phyloP scores from a whole-genome alignment of 208 protist species.

The Trypanosomatidae sp. region DNA sequence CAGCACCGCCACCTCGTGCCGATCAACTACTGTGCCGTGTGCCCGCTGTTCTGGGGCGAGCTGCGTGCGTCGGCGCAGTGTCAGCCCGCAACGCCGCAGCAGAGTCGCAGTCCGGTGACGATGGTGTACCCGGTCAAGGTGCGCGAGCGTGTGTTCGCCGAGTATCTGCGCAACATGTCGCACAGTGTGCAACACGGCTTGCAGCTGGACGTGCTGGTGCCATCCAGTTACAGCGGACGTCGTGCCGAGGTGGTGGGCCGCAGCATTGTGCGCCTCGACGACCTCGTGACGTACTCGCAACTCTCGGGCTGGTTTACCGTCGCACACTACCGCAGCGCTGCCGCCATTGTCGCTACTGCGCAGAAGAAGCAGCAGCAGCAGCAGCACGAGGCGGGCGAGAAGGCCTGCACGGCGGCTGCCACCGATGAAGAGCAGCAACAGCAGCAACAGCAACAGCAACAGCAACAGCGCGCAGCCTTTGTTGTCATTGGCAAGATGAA shows the following conservation, averaged over 20 bases:
- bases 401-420: no score
- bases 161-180: conserved; percentile 56
- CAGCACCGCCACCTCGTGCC: conserved; percentile 52
- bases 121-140: conserved; percentile 73
- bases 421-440: no score
- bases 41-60: conserved; percentile 73
- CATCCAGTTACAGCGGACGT: conserved; percentile 69
- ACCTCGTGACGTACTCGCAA: conserved; percentile 15
- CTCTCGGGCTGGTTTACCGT: conserved; percentile 68
- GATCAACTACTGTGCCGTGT: conserved; percentile 62
- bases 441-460: no score
- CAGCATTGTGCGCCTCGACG: conserved; percentile 29
- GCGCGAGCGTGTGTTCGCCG: conserved; percentile 19
- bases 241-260: conserved; percentile 43
- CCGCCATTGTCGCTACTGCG: conserved; percentile 5
- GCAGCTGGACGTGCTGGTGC: conserved; percentile 65
- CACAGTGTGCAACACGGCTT: conserved; percentile 33
- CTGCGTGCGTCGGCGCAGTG: conserved; percentile 32
- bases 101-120: conserved; percentile 24
- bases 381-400: no score
- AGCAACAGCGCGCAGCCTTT: no score
- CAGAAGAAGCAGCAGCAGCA: no score
- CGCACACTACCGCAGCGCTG: conserved; percentile 14
- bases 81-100: conserved; percentile 42
- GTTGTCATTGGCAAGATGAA: conserved; percentile 60